Conservation (phyloP, 805 yeast species). For the Starmerella sp. region DNA sequence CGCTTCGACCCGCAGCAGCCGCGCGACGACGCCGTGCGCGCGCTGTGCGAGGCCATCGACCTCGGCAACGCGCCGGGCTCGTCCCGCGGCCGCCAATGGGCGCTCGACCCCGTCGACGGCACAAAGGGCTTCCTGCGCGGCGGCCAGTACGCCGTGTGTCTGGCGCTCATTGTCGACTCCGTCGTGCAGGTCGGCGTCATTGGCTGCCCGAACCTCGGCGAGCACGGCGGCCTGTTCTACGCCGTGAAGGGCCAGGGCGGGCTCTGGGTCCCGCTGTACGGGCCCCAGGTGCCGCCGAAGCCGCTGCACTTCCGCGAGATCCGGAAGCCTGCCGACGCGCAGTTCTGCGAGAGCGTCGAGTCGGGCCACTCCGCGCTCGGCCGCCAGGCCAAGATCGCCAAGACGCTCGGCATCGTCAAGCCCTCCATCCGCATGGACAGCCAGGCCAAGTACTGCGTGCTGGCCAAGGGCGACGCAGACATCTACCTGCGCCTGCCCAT, state of each 20-base stretch:
- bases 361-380: constrained; percentile 89
- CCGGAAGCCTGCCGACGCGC: constrained; percentile 38
- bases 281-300: constrained; percentile 19
- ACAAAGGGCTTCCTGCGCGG: constrained; percentile 93
- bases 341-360: constrained; percentile 89
- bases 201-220: constrained; percentile 83
- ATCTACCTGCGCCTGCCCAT: constrained; percentile 82
- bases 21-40: constrained; percentile 17
- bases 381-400: constrained; percentile 67
- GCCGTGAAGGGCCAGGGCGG: constrained; percentile 63
- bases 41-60: constrained; percentile 53
- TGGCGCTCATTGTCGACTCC: constrained; percentile 80
- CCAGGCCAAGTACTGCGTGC: constrained; percentile 89
- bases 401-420: constrained; percentile 44
- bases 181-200: constrained; percentile 79
- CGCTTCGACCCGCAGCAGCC: constrained; percentile 22
- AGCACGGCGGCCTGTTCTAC: constrained; percentile 63
- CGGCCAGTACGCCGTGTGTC: constrained; percentile 93
- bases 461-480: constrained; percentile 86
- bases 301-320: constrained; percentile 44
- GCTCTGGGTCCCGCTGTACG: constrained; percentile 37
- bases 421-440: constrained; percentile 73
- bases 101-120: constrained; percentile 96
- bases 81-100: constrained; percentile 76
- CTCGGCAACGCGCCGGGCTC: constrained; percentile 77